phyloP scores from a whole-genome alignment of 208 protist species.

The Leptomonas pyrrhocoris region DNA sequence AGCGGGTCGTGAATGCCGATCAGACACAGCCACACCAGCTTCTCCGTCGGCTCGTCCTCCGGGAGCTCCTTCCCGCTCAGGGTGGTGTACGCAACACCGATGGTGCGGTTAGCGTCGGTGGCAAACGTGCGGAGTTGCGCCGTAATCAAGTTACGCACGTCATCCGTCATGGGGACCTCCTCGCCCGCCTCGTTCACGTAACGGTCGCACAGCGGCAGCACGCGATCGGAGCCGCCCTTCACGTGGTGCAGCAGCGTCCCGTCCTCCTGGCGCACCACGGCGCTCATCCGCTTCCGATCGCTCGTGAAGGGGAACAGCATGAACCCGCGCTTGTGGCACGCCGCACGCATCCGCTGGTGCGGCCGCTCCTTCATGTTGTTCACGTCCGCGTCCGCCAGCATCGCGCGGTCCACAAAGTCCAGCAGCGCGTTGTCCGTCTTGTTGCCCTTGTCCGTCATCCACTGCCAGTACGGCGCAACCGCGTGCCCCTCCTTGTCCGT shows the following conservation, averaged over 20 bases:
- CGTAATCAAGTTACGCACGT: constrained; percentile 42
- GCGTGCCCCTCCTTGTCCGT: constrained; percentile 42
- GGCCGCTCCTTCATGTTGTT: constrained; percentile 43
- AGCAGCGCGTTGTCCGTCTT: constrained; percentile 89
- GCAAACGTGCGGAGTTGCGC: constrained; percentile 55
- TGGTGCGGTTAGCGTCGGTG: constrained; percentile 80
- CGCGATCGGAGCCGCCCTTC: constrained; percentile 93
- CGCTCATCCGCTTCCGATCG: constrained; percentile 90
- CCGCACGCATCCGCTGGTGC: constrained; percentile 59
- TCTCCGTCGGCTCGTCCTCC: constrained; percentile 63
- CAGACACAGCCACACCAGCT: constrained; percentile 93
- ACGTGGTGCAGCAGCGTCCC: constrained; percentile 69
- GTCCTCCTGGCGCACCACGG: constrained; percentile 50
- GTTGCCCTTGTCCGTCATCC: constrained; percentile 78
- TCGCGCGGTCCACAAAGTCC: constrained; percentile 72
- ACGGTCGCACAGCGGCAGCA: constrained; percentile 78
- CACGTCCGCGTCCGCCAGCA: constrained; percentile 30
- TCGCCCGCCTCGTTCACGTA: constrained; percentile 63
- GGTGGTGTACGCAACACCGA: constrained; percentile 74
- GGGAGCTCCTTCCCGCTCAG: constrained; percentile 36
- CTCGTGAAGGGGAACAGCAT: constrained; percentile 86
- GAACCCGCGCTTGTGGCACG: constrained; percentile 46
- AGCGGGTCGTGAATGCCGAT: constrained; percentile 95
- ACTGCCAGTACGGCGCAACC: constrained; percentile 58
- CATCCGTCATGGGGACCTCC: constrained; percentile 46